Evolutionary conservation across 1,139 yeast genomes (phyloP).

Genomic region (Starmera stellimalicola): DNA sequence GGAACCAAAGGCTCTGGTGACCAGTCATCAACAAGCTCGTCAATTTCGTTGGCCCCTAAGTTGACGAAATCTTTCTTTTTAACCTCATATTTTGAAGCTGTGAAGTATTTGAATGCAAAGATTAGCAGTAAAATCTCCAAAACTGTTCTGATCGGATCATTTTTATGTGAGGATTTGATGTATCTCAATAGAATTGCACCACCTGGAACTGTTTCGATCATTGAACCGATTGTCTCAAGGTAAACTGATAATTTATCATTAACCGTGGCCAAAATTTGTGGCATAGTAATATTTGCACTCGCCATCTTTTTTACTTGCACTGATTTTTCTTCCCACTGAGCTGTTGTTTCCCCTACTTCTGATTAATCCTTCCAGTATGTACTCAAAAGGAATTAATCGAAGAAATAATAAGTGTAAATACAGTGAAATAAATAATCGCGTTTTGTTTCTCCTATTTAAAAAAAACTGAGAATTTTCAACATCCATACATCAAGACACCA

Average conservation of each 20-base stretch:
- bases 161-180: conserved; percentile 79
- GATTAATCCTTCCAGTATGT: too few relatives aligned
- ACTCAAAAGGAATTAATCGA: too few relatives aligned
- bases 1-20: conserved; percentile 74
- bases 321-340: too few relatives aligned
- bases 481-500: too few relatives aligned
- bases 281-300: conserved; percentile 2
- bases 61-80: conserved; percentile 64
- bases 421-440: too few relatives aligned
- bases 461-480: too few relatives aligned
- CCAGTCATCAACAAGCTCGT: conserved; percentile 86
- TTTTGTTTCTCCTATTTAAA: too few relatives aligned
- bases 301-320: too few relatives aligned
- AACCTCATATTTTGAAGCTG: conserved; percentile 73
- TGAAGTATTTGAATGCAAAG: conserved; percentile 81
- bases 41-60: conserved; percentile 60
- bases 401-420: too few relatives aligned
- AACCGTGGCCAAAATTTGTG: conserved; percentile 3
- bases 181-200: conserved; percentile 69
- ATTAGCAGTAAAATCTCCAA: conserved; percentile 69
- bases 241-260: conserved; percentile 1
- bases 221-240: conserved; percentile 1
- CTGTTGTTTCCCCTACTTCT: too few relatives aligned
- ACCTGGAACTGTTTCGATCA: conserved; percentile 51
- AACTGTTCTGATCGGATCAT: conserved; percentile 87